Base-by-base conservation (phyloP, 257 asterid species). In the Ligustrum vulgare region DNA sequence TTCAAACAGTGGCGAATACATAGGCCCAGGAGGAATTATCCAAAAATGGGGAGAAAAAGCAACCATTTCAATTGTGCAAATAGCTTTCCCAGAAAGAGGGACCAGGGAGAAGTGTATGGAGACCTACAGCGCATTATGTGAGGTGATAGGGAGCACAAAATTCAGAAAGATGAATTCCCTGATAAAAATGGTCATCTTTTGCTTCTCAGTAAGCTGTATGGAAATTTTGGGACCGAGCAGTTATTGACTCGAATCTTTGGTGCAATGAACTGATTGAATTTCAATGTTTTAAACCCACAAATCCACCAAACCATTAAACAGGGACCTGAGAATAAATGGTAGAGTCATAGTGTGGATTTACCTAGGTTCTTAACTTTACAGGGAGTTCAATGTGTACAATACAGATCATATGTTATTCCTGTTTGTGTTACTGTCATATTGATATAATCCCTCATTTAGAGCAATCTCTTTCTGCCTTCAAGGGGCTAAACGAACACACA, bases 401-500 rank as follows among this genome's bases (percentile, higher is more conserved):
- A 45, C 54, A 45, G 54, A 45, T 12, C 6, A 45, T 1, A 45
- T 45, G 54, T 3, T 15, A 45, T 45, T 45, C n/a, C 20, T 11
- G 54, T 15, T 45, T 15, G 54, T 45, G 54, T 45, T 2, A 45
- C n/a, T 11, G 54, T 15, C 6, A 15, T 12, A 10, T 45, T 15
- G 1, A 15, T 12, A 10, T 45, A 12, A 45, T 45, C 6, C 6
- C 72, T 45, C 58, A 34, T 67, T 67, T 49, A 41, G 32, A 23
- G 69, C 67, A 32, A 47, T 43, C 54, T 11, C n/a, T 71, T 32
- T 62, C 75, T 15, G 69, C 34, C 20, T 65, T 72, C 35, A 67
- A 54, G 74, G 5, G 63, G n/a, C 35, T 63, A 45, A 36, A 28
- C 11, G 43, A 41, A 45, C 15, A 45, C 15, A 45, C 32, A 79